Conservation (phyloP, 257 asterid genomes). For the Nicotiana paniculata region DNA sequence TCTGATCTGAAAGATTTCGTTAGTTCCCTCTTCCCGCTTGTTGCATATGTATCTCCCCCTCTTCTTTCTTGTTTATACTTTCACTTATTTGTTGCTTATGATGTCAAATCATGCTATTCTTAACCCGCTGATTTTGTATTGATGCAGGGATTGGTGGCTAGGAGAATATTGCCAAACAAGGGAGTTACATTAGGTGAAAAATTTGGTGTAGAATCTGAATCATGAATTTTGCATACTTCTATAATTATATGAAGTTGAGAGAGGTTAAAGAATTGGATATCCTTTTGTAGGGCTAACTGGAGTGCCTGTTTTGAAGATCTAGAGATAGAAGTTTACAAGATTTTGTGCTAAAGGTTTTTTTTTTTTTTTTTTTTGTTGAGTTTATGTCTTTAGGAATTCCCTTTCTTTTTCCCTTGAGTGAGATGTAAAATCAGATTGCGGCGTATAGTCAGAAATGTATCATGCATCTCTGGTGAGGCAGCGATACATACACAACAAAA, state of each 20-base stretch:
- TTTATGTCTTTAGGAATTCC: slow-evolving; percentile 13
- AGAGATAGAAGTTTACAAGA: slow-evolving; percentile 18
- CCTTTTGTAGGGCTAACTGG: slow-evolving; percentile 21
- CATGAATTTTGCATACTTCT: slow-evolving; percentile 24
- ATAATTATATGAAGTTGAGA: slow-evolving; percentile 6
- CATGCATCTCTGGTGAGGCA: slow-evolving; percentile 20
- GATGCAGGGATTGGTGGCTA: slow-evolving; percentile 18
- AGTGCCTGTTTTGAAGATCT: slow-evolving; percentile 17
- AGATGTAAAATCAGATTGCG: slow-evolving; percentile 22
- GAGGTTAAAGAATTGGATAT: slow-evolving; percentile 14
- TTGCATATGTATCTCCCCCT: background rate
- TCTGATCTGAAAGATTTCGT: background rate
- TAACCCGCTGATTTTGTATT: background rate
- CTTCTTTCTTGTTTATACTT: background rate
- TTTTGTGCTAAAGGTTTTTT: slow-evolving; percentile 12
- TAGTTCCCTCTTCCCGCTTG: background rate
- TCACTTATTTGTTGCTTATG: background rate
- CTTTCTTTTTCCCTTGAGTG: slow-evolving; percentile 14
- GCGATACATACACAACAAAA: slow-evolving; percentile 5
- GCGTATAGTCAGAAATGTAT: slow-evolving; percentile 24
- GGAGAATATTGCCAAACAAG: slow-evolving; percentile 4
- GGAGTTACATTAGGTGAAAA: slow-evolving; percentile 7
- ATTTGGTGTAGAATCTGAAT: slow-evolving; percentile 19
- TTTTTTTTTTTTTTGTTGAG: background rate
- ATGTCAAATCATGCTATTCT: background rate